Percentiles rank a stretch among this genome's conserved stretches.
phyloP scores from a whole-genome alignment of 768 basidiomycete species.

The Leccinum olivaceopallidum region DNA sequence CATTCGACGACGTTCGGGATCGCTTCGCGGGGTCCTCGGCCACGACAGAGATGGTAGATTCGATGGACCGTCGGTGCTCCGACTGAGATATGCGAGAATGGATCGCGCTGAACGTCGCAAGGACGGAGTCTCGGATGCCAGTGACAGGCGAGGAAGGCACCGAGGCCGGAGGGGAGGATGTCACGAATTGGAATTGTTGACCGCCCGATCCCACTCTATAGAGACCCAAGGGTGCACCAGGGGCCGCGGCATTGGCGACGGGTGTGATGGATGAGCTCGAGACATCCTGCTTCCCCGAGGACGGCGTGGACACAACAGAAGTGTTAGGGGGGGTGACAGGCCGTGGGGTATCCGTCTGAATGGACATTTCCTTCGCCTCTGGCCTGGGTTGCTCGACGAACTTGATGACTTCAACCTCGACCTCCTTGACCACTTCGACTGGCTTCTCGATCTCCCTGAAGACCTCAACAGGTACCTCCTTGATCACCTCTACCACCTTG shows the following conservation, averaged over 20 bases:
- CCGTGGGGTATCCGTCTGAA: conserved; percentile 68
- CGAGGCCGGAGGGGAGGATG: conserved; percentile 42
- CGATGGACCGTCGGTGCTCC: conserved; percentile 71
- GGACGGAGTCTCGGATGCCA: conserved; percentile 52
- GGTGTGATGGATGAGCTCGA: conserved; percentile 35
- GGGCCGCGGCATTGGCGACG: conserved; percentile 34
- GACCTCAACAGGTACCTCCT: conserved; percentile 23
- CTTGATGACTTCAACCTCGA: conserved; percentile 24
- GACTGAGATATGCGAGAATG: conserved; percentile 53
- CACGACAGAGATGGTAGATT: conserved; percentile 62
- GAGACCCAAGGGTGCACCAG: conserved; percentile 40
- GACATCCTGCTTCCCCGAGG: conserved; percentile 24
- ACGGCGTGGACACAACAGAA: conserved; percentile 29
- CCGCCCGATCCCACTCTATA: conserved; percentile 56
- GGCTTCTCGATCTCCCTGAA: conserved; percentile 15
- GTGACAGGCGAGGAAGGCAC: conserved; percentile 37
- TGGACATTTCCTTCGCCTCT: conserved; percentile 70
- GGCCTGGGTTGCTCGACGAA: conserved; percentile 50
- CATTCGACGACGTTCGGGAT: conserved; percentile 58
- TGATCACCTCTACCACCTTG: conserved; percentile 29
- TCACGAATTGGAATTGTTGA: conserved; percentile 67
- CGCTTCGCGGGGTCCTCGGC: conserved; percentile 49
- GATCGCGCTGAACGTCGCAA: conserved; percentile 42
- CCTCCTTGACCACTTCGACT: no score
- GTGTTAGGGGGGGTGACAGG: conserved; percentile 36